Evolutionary conservation across 2,329 filamentous ascomycete genomes (phyloP), one percentile per base, ranked within the genome.

Genomic region (Didymella arachidicola): DNA sequence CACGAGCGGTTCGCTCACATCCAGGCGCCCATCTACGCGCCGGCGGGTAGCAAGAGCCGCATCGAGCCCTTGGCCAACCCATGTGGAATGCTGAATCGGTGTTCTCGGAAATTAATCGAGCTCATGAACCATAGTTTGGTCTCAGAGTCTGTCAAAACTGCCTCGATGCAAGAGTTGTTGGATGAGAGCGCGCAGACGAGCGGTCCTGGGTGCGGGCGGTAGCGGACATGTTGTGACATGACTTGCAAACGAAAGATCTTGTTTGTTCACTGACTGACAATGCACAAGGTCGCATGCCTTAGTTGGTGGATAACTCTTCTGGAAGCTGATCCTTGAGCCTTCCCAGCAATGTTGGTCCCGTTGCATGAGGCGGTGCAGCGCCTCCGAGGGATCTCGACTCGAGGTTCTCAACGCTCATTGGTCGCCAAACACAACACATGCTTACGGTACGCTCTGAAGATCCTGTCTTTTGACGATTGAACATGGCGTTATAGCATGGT

Each of bases 361-460:
- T 30, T 22, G 53, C 50, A 27, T 58, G 70, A 70, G 71, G 71
- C 71, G 66, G 70, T 72, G 71, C 69, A 69, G 69, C 68, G 70
- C 68, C 63, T 72, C 64, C 67, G 69, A 62, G 59, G 66, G 41
- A 53, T 54, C 43, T 63, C 53, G 55, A 62, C 60, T 59, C 38
- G 39, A 57, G 54, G 62, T 36, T 53, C 52, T 57, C 59, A 49
- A 42, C 45, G 54, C 25, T 64, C 61, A 68, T 69, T 72, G 67
- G 66, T 48, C 38, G 30, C 27, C 32, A 29, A 26, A 3, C 5
- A 16, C 41, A 52, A 57, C 54, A 60, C 53, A 43, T 56, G 36
- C 29, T 52, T 49, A 50, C 44, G 45, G 47, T 54, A 38, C 16
- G 45, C 49, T 42, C 47, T 57, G 45, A 51, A 44, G 26, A 34